Evolutionary conservation across 148 eudicot species (phyloP).

Genomic region (Silene conica): DNA sequence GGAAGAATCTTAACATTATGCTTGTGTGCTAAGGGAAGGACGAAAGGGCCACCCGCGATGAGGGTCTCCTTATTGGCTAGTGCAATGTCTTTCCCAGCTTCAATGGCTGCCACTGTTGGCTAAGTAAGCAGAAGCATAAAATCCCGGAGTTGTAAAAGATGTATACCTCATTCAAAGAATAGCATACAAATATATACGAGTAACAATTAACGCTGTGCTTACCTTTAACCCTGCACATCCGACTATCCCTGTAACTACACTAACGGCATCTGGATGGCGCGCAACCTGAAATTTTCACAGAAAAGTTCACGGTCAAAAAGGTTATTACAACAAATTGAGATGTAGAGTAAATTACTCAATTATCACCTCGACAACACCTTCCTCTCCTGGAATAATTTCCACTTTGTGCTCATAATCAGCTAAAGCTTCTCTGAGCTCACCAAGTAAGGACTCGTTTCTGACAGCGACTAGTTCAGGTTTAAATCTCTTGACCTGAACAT

Average conservation of each 20-base stretch:
- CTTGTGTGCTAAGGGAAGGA: conserved; percentile 94
- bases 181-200: not conserved
- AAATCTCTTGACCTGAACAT: conserved; percentile 62
- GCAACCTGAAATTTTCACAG: conserved; percentile 62
- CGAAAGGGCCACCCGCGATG: conserved; percentile 99
- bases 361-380: conserved; percentile 83
- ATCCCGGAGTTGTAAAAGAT: not conserved
- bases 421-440: conserved; percentile 88
- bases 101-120: conserved; percentile 99
- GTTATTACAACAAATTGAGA: not conserved
- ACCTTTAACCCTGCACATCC: conserved; percentile 99
- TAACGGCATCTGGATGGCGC: conserved; percentile 89
- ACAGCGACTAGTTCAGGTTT: conserved; percentile 83
- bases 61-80: conserved; percentile 97
- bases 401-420: conserved; percentile 74
- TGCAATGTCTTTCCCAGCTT: conserved; percentile 93
- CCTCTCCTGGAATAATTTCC: conserved; percentile 94
- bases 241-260: conserved; percentile 96
- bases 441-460: conserved; percentile 63
- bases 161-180: not conserved
- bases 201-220: not conserved
- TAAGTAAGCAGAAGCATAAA: conserved; percentile 17
- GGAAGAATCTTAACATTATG: conserved; percentile 99
- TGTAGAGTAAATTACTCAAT: not conserved
- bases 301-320: not conserved